Conservation (phyloP, 139 green algal species). For the Coelastrella sp. region DNA sequence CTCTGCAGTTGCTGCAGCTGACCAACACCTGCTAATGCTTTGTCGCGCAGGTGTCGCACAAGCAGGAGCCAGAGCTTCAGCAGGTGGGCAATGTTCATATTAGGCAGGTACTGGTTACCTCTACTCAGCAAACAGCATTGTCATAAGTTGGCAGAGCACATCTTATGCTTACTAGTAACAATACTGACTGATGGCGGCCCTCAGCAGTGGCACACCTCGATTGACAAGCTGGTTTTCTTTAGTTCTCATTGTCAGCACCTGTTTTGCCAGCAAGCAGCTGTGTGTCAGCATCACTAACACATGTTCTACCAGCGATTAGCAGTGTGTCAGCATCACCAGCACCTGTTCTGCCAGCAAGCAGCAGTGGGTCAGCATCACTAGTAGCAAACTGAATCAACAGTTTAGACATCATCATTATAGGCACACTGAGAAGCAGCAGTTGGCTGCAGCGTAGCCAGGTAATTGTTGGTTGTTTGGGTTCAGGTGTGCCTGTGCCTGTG, state of each 20-base stretch:
- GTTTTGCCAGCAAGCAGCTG: neutral
- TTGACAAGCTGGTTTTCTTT: neutral
- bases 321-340: neutral
- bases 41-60: neutral
- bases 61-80: neutral
- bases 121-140: neutral
- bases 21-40: too few relatives aligned
- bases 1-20: too few relatives aligned
- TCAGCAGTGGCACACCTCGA: neutral
- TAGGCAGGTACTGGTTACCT: neutral
- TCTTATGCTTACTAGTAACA: neutral
- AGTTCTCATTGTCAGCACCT: neutral
- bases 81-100: neutral
- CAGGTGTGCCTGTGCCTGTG: too few relatives aligned
- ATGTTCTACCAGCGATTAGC: neutral
- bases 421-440: too few relatives aligned
- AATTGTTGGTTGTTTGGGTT: too few relatives aligned
- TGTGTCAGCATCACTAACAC: too few relatives aligned
- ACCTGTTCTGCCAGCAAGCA: neutral
- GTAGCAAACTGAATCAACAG: too few relatives aligned
- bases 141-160: neutral
- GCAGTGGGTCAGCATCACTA: too few relatives aligned
- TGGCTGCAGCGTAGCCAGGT: too few relatives aligned
- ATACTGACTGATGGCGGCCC: neutral
- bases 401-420: too few relatives aligned